Evolutionary conservation across 441 rosid species (phyloP).

Genomic region (Brassica hybrid): DNA sequence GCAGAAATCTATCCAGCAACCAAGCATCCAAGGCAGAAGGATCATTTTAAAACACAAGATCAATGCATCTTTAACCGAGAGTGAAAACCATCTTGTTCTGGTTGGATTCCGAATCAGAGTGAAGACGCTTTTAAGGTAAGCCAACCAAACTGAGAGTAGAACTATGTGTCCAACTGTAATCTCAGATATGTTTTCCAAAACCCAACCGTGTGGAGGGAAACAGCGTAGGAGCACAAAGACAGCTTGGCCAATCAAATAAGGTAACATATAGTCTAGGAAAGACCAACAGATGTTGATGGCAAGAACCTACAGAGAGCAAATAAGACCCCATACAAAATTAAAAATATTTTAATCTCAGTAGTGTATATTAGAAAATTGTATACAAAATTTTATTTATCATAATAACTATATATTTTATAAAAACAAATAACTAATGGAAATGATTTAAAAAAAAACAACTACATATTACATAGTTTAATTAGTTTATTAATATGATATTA

Average conservation of each 20-base stretch:
- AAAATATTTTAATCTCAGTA: no score
- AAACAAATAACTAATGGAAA: no score
- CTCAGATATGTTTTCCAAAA: neutral
- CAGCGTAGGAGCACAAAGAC: constrained; percentile 14
- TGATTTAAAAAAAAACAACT: no score
- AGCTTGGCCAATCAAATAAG: neutral
- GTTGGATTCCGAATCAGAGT: constrained; percentile 1
- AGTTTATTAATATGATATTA: no score
- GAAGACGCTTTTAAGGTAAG: constrained; percentile 6
- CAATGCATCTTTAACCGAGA: neutral
- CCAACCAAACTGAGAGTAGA: neutral
- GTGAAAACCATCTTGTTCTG: constrained; percentile 5
- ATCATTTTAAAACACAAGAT: constrained; percentile 14
- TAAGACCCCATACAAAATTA: no score
- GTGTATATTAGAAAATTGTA: no score
- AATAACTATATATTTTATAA: no score
- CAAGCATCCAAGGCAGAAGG: constrained; percentile 35
- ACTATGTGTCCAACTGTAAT: neutral
- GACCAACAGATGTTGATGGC: constrained; percentile 22
- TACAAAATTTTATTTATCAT: no score
- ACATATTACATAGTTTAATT: no score
- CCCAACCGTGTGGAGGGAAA: neutral
- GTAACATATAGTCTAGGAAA: neutral
- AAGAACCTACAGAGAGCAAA: constrained; percentile 18
- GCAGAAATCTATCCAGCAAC: constrained; percentile 28